Base-by-base conservation (phyloP, 2,329 filamentous ascomycete genomes). In the Aspergillus piperis region DNA sequence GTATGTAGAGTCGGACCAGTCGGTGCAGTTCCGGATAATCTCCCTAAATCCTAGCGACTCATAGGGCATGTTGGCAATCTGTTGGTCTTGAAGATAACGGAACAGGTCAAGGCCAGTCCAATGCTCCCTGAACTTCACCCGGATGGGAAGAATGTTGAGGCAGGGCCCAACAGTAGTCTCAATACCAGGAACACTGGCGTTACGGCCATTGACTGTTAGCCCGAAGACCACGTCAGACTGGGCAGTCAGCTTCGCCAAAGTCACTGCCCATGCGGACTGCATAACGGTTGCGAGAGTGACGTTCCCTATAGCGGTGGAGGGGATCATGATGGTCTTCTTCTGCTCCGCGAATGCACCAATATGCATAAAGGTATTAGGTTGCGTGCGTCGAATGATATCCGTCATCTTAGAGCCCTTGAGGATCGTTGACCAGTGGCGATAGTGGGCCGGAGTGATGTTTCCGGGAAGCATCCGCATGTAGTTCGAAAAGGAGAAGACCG, bases 251-350 rank as follows among this genome's bases (percentile, higher is more conserved):
- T 82, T 83, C 1, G 87, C 83, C 1, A 90, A 82, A 17, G 83
- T 84, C 7, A 89, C 71, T 0, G 86, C 85, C 87, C 87, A 90
- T 0, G 86, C 86, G 0, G 87, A 86, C 0, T 87, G 88, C n/a
- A 87, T 86, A 0, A 90, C 77, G 0, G 86, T 88, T 2, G 87
- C 86, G 10, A 85, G 79, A 1, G 87, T 89, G 59, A 88, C 82
- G 61, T 86, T 84, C 52, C 78, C 80, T 65, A 61, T 82, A 72
- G 68, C 85, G 78, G 71, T 83, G 70, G 64, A 83, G 1, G 74
- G 69, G 17, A 77, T 66, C 27, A 74, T 68, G 8, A 77, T 70
- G 1, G 68, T 71, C 59, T 71, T 75, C 60, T 69, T 70, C n/a
- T 77, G 68, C 38, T 75, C 72, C 3, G 71, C 72, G 52, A 71